Conservation (phyloP, 139 green algal genomes). For the Yamagishiella unicocca region DNA sequence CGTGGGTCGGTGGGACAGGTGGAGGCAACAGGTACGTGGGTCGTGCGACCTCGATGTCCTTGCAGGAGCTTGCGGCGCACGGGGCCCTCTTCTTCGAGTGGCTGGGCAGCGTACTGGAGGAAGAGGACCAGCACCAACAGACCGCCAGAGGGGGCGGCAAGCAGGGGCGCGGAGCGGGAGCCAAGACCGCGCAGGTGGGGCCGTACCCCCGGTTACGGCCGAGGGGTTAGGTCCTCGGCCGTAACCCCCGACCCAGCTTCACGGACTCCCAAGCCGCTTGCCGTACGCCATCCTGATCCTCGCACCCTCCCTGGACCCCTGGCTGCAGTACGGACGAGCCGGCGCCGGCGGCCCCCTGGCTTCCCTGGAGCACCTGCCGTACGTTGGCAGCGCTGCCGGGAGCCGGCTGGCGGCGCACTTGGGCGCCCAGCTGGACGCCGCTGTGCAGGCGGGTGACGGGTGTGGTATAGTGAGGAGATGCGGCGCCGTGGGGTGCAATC, state of each 20-base stretch:
- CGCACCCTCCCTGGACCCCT: too few species aligned
- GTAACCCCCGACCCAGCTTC: too few species aligned
- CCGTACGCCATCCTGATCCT: too few species aligned
- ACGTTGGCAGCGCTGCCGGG: background rate
- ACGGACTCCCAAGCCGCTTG: too few species aligned
- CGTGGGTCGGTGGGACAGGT: too few species aligned
- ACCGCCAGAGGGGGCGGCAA: too few species aligned
- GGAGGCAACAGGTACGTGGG: constrained; percentile 26
- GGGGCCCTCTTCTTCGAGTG: constrained; percentile 35
- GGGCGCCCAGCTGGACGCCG: constrained; percentile 21
- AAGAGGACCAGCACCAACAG: constrained; percentile 20
- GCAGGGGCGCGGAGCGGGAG: too few species aligned
- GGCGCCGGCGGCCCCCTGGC: background rate
- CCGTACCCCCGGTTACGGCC: background rate
- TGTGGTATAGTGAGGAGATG: too few species aligned
- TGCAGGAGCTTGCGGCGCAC: constrained; percentile 41
- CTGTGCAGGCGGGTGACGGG: constrained; percentile 18
- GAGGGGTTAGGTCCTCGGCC: too few species aligned
- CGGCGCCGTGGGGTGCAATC: too few species aligned
- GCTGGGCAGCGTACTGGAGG: constrained; percentile 17
- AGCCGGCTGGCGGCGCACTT: background rate
- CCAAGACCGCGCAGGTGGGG: too few species aligned
- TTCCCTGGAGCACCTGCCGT: constrained; percentile 27
- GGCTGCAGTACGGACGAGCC: too few species aligned
- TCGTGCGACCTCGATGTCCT: background rate